Evolutionary conservation across 139 green algal genomes (phyloP).

Genomic region (Ulvella scutata): DNA sequence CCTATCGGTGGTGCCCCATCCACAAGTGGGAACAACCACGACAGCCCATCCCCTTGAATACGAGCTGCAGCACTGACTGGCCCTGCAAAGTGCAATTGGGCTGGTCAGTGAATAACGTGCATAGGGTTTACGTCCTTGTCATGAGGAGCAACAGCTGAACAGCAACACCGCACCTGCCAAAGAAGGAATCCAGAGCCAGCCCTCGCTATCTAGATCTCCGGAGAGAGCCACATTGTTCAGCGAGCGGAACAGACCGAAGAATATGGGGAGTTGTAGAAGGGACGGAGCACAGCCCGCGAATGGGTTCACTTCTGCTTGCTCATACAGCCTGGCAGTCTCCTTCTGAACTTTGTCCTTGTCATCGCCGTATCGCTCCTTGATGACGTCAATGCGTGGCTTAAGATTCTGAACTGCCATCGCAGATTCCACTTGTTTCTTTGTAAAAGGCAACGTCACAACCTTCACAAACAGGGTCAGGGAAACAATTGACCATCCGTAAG

Average conservation of each 20-base stretch:
- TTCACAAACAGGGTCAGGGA: slow-evolving; percentile 54
- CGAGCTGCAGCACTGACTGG: no score
- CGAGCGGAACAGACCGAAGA: slow-evolving; percentile 75
- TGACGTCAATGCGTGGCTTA: slow-evolving; percentile 76
- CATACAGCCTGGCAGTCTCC: slow-evolving; percentile 71
- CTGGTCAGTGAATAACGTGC: not conserved
- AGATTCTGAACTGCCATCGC: slow-evolving; percentile 59
- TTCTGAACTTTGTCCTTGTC: slow-evolving; percentile 64
- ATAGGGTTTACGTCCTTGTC: no score
- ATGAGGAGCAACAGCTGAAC: no score
- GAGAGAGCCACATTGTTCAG: slow-evolving; percentile 32
- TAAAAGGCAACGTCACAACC: slow-evolving; percentile 42
- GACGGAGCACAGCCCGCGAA: slow-evolving; percentile 74
- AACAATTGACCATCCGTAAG: slow-evolving; percentile 68
- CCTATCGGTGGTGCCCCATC: slow-evolving; percentile 82
- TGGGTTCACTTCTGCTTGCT: slow-evolving; percentile 72
- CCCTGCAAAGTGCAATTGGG: no score
- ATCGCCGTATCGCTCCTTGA: slow-evolving; percentile 75
- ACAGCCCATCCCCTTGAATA: slow-evolving; percentile 18
- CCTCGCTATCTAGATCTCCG: slow-evolving; percentile 31
- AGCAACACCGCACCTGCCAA: slow-evolving; percentile 39
- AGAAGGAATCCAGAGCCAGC: slow-evolving; percentile 80
- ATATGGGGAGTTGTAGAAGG: slow-evolving; percentile 82
- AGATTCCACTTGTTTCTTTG: slow-evolving; percentile 68
- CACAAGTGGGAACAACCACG: slow-evolving; percentile 70